These are phyloP conservation scores for Pulveroboletus ravenelii DNA, from an alignment of 768 basidiomycete genomes.

Conservation along the genomic window DNA sequence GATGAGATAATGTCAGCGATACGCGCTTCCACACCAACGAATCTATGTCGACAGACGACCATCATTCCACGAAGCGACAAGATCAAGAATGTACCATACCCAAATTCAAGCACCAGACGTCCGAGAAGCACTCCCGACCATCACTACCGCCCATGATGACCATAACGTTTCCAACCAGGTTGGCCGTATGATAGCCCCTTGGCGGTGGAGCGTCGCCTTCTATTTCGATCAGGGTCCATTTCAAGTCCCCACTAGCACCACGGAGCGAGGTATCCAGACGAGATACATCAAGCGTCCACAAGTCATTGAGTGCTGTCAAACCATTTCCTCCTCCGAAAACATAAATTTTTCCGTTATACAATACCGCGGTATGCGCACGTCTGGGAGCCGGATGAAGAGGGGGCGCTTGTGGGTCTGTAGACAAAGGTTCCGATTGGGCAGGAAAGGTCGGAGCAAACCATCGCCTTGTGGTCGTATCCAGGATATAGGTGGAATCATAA, in stretches of 20 bases:
- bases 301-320: constrained; percentile 80
- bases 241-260: constrained; percentile 29
- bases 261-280: constrained; percentile 31
- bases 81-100: constrained; percentile 47
- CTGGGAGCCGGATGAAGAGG: constrained; percentile 55
- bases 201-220: constrained; percentile 52
- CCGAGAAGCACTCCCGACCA: constrained; percentile 81
- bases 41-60: constrained; percentile 11
- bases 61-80: background rate
- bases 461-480: constrained; percentile 70
- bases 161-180: constrained; percentile 81
- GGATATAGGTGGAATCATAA: constrained; percentile 76
- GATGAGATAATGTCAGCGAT: constrained; percentile 32
- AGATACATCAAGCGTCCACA: constrained; percentile 80
- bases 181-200: constrained; percentile 89
- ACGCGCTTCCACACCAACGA: constrained; percentile 27
- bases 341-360: constrained; percentile 68
- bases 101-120: constrained; percentile 83
- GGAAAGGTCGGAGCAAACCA: constrained; percentile 52
- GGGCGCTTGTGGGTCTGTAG: constrained; percentile 1
- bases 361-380: constrained; percentile 83
- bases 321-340: constrained; percentile 96
- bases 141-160: constrained; percentile 89
- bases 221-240: constrained; percentile 59
- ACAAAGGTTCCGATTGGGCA: constrained; percentile 2